These are phyloP conservation scores for Suillus ampliporus DNA, from an alignment of 768 basidiomycete species.

Conservation along the genomic window DNA sequence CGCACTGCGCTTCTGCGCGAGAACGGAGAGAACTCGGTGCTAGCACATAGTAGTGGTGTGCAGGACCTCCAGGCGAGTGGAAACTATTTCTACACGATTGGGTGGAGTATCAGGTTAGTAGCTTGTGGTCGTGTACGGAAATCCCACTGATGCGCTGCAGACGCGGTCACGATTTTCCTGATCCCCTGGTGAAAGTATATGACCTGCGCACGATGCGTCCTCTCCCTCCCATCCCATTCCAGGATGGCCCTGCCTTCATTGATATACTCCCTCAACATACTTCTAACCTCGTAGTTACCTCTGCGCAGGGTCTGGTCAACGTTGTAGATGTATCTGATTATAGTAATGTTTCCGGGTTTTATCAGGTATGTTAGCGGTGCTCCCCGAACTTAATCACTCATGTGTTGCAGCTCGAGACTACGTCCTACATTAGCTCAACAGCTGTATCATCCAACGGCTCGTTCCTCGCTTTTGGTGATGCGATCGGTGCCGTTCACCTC, in stretches of 20 bases:
- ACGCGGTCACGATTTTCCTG: constrained; percentile 85
- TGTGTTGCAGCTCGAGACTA: constrained; percentile 60
- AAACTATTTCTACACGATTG: constrained; percentile 85
- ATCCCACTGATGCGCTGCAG: constrained; percentile 44
- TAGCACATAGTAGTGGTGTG: constrained; percentile 83
- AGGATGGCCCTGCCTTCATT: constrained; percentile 86
- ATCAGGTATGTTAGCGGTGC: constrained; percentile 60
- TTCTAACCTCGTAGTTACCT: constrained; percentile 75
- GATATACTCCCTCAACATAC: constrained; percentile 78
- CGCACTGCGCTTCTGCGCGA: constrained; percentile 61
- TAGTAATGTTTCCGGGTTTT: constrained; percentile 71
- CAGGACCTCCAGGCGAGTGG: constrained; percentile 82
- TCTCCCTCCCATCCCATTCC: constrained; percentile 86
- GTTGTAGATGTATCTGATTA: constrained; percentile 82
- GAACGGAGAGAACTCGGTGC: constrained; percentile 59
- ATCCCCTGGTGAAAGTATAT: constrained; percentile 92
- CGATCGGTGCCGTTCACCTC: constrained; percentile 83
- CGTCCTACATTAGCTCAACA: constrained; percentile 78
- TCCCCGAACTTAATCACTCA: neutral
- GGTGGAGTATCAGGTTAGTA: constrained; percentile 79
- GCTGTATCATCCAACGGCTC: constrained; percentile 86
- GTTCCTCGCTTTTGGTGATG: constrained; percentile 94
- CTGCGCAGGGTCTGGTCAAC: constrained; percentile 83
- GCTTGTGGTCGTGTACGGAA: neutral
- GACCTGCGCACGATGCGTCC: constrained; percentile 86